These are phyloP conservation scores for Pseudonectria buxi DNA, from an alignment of 2,329 filamentous ascomycete species.

Conservation along the genomic window DNA sequence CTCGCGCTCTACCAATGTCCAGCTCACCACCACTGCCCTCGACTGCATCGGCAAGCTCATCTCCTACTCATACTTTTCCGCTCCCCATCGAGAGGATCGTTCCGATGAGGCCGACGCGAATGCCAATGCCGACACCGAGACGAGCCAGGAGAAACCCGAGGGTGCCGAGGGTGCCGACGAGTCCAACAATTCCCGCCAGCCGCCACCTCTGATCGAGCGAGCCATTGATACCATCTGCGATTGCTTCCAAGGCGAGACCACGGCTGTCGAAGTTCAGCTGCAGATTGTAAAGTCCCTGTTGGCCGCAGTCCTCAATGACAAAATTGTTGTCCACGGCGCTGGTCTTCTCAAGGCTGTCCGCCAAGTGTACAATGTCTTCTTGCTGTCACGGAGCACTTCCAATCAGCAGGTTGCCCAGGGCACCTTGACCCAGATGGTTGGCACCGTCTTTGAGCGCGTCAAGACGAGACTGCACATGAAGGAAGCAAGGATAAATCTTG, in stretches of 20 bases:
- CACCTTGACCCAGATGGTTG: constrained; percentile 96
- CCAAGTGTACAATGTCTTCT: constrained; percentile 98
- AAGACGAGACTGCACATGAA: constrained; percentile 82
- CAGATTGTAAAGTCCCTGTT: constrained; percentile 97
- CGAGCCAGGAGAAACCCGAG: too few relatives aligned
- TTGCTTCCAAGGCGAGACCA: constrained; percentile 95
- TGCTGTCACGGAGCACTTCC: constrained; percentile 84
- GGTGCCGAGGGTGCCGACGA: too few relatives aligned
- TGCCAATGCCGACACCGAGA: constrained; percentile 13
- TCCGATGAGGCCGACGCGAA: constrained; percentile 34
- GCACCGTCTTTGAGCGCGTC: constrained; percentile 93
- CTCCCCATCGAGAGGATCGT: constrained; percentile 45
- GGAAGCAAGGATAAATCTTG: constrained; percentile 61
- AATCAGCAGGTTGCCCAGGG: constrained; percentile 98
- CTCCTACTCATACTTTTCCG: constrained; percentile 95
- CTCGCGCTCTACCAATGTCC: constrained; percentile 76
- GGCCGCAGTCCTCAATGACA: constrained; percentile 94
- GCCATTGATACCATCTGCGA: constrained; percentile 99
- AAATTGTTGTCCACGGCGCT: constrained; percentile 95
- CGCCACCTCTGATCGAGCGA: constrained; percentile 80
- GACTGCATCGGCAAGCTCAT: constrained; percentile 99
- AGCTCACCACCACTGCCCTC: constrained; percentile 80
- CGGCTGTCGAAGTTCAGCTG: constrained; percentile 83
- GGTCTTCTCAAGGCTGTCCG: constrained; percentile 93
- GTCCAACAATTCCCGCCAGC: constrained; percentile 7